Conservation (phyloP, 305 asterid species). For the Stenogyne calaminthoides region DNA sequence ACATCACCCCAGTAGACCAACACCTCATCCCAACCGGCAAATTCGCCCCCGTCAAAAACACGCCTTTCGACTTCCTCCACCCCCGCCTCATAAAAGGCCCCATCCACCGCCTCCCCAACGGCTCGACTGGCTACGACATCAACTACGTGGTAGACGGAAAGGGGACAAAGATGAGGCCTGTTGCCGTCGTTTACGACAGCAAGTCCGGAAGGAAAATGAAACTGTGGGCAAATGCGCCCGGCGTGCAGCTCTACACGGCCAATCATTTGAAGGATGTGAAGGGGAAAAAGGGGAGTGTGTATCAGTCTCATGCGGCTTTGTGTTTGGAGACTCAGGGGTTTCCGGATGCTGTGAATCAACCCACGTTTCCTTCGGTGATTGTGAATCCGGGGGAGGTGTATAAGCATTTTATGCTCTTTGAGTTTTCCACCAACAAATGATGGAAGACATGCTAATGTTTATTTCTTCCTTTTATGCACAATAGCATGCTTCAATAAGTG, state of each 20-base stretch:
- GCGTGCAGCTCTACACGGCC: constrained; percentile 71
- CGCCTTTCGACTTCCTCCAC: constrained; percentile 63
- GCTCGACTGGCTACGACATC: constrained; percentile 59
- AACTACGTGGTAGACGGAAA: constrained; percentile 64
- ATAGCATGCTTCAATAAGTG: neutral
- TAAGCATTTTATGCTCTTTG: constrained; percentile 49
- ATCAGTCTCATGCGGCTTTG: constrained; percentile 58
- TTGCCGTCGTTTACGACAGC: constrained; percentile 49
- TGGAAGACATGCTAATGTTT: neutral
- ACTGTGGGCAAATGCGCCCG: constrained; percentile 57
- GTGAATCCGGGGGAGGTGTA: constrained; percentile 54
- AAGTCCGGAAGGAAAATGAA: constrained; percentile 70
- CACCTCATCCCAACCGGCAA: constrained; percentile 70
- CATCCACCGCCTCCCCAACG: constrained; percentile 47
- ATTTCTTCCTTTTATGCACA: neutral
- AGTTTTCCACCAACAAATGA: constrained; percentile 43
- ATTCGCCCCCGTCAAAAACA: constrained; percentile 38
- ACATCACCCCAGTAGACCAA: constrained; percentile 51
- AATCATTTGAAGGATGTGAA: constrained; percentile 45
- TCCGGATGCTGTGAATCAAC: constrained; percentile 83
- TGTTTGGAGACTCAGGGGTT: constrained; percentile 93
- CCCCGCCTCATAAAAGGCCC: constrained; percentile 50
- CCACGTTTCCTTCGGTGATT: constrained; percentile 66
- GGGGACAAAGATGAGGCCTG: constrained; percentile 39
- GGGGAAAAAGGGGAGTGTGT: constrained; percentile 75